Evolutionary conservation across 495 filamentous ascomycete genomes (phyloP).

Genomic region (Parathielavia hyrcaniae): DNA sequence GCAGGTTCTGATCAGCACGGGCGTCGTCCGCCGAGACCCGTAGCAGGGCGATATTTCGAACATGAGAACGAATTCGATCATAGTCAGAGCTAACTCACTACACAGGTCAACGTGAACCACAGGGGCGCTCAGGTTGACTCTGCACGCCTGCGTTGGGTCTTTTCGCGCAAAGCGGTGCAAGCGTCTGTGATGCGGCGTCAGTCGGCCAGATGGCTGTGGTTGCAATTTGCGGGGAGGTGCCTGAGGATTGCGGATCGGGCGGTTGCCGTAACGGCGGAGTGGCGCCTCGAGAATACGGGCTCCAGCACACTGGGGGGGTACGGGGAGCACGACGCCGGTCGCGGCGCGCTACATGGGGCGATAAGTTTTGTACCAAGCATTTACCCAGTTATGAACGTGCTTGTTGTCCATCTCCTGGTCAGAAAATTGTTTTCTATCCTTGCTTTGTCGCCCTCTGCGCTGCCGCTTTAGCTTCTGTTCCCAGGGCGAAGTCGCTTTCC

Average conservation of each 20-base stretch:
- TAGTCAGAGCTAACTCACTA: slow-evolving; percentile 1
- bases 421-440: background rate
- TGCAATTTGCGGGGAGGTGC: background rate
- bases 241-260: background rate
- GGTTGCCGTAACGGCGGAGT: background rate
- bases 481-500: no score
- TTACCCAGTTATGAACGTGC: background rate
- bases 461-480: no score
- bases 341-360: background rate
- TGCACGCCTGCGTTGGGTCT: slow-evolving; percentile 1
- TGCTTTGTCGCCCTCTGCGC: no score
- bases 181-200: background rate
- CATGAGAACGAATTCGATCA: background rate
- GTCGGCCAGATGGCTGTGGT: background rate
- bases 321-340: background rate
- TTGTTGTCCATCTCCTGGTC: background rate
- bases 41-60: no score
- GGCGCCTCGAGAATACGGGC: background rate
- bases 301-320: background rate
- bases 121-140: background rate
- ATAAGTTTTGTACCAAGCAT: background rate
- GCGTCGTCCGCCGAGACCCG: no score
- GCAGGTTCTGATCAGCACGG: no score
- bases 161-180: background rate
- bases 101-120: background rate